Conservation (phyloP, 2,329 filamentous ascomycete species). For the Hypoxylon sp. region DNA sequence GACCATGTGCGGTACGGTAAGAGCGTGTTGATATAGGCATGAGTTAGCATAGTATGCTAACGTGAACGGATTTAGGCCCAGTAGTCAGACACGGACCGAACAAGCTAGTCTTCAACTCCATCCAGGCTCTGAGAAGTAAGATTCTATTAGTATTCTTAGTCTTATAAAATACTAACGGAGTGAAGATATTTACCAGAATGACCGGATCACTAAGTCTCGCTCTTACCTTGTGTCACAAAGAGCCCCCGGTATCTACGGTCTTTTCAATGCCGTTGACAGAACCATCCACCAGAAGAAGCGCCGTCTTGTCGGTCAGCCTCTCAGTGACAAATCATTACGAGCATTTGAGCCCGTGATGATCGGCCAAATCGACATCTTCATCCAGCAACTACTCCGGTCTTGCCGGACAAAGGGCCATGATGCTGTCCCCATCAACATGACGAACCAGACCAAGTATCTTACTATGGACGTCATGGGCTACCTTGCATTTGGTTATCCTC, state of each 20-base stretch:
- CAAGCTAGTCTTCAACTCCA: not conserved
- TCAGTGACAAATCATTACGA: constrained; percentile 14
- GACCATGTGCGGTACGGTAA: constrained; percentile 10
- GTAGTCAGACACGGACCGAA: not conserved
- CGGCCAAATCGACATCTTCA: constrained; percentile 17
- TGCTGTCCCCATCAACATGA: not conserved
- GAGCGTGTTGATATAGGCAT: not conserved
- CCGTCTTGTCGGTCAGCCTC: not conserved
- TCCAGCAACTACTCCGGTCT: constrained; percentile 6
- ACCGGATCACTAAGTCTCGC: constrained; percentile 23
- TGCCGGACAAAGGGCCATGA: not conserved
- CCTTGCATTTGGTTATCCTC: constrained; percentile 17
- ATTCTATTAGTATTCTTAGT: not conserved
- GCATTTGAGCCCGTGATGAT: constrained; percentile 19
- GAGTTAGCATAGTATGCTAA: not conserved
- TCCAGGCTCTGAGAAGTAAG: not conserved
- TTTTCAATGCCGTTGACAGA: constrained; percentile 27
- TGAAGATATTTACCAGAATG: constrained; percentile 34
- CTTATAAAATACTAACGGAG: not conserved
- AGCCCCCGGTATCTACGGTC: constrained; percentile 7
- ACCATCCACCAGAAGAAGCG: constrained; percentile 22
- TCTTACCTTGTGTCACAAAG: constrained; percentile 29
- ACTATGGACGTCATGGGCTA: constrained; percentile 24
- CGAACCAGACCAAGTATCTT: constrained; percentile 7
- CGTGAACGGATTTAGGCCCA: not conserved